These are phyloP conservation scores for Fusarium clavum DNA, from an alignment of 2,329 filamentous ascomycete genomes.

Conservation along the genomic window DNA sequence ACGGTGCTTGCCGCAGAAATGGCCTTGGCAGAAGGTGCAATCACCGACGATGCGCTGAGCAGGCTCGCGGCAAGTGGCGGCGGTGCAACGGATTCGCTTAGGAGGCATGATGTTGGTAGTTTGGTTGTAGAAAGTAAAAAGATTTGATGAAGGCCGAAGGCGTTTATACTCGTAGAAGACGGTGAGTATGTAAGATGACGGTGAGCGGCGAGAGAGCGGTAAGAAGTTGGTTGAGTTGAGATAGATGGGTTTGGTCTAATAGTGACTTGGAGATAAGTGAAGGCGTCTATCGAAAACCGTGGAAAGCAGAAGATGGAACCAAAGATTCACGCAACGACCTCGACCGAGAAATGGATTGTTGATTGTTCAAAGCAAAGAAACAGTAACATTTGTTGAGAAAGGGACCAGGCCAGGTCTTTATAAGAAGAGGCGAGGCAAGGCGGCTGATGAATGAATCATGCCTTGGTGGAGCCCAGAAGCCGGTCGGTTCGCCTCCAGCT, in stretches of 20 bases:
- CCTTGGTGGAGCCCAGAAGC: conserved; percentile 42
- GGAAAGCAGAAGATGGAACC: conserved; percentile 30
- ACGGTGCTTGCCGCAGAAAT: conserved; percentile 95
- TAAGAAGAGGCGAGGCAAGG: conserved; percentile 40
- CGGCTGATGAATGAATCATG: conserved; percentile 50
- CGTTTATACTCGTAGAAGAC: conserved; percentile 24
- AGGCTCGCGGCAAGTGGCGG: conserved; percentile 87
- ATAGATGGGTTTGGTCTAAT: background rate
- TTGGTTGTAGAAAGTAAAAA: conserved; percentile 2
- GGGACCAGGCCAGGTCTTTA: conserved; percentile 40
- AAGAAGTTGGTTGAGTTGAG: conserved; percentile 8
- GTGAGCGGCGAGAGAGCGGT: conserved; percentile 16
- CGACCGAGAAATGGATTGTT: conserved; percentile 23
- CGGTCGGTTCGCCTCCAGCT: conserved; percentile 46
- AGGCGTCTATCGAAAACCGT: conserved; percentile 24
- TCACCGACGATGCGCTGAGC: conserved; percentile 96
- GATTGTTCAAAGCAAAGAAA: conserved; percentile 22
- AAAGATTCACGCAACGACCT: conserved; percentile 33
- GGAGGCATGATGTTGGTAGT: conserved; percentile 65
- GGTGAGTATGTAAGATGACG: conserved; percentile 25
- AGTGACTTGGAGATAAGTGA: conserved; percentile 26
- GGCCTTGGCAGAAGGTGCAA: conserved; percentile 92
- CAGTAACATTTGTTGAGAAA: background rate
- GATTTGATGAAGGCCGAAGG: conserved; percentile 5
- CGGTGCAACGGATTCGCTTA: conserved; percentile 86